Evolutionary conservation across 2,329 filamentous ascomycete genomes (phyloP).

Genomic region (Cercospora janseana): DNA sequence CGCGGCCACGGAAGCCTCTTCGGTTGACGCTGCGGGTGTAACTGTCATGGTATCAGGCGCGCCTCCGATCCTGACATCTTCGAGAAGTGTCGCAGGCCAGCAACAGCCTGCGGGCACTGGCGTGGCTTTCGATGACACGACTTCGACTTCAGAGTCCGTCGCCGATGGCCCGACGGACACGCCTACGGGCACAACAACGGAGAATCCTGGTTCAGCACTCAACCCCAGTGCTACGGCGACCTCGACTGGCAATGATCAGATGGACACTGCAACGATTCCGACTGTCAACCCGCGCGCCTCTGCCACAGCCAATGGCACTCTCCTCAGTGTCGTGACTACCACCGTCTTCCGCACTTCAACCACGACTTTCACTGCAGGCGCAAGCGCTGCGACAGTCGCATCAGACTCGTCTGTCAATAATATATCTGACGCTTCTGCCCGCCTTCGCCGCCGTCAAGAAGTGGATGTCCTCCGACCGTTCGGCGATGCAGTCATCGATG

Average conservation of each 20-base stretch:
- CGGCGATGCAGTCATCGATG: slow-evolving; percentile 63
- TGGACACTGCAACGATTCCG: slow-evolving; percentile 6
- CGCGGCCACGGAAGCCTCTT: not conserved
- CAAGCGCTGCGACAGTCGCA: not conserved
- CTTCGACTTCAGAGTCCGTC: too few species aligned
- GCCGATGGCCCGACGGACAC: too few species aligned
- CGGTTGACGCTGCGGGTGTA: not conserved
- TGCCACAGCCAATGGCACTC: too few species aligned
- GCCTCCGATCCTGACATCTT: not conserved
- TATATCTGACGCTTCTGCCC: not conserved
- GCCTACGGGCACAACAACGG: too few species aligned
- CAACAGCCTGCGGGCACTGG: slow-evolving; percentile 7
- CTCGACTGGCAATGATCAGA: not conserved
- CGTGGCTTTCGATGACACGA: slow-evolving; percentile 1
- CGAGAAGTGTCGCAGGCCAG: not conserved
- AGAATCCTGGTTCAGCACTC: slow-evolving; percentile 2
- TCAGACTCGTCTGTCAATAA: slow-evolving; percentile 1
- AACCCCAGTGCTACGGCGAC: slow-evolving; percentile 2
- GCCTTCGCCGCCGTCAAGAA: not conserved
- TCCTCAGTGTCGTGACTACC: not conserved
- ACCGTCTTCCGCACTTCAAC: not conserved
- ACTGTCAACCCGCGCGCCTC: slow-evolving; percentile 1
- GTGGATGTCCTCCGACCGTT: slow-evolving; percentile 60
- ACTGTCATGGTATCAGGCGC: not conserved
- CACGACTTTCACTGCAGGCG: not conserved